These are phyloP conservation scores for Aspergillus carbonarius DNA, from an alignment of 2,329 filamentous ascomycete species.

Conservation along the genomic window DNA sequence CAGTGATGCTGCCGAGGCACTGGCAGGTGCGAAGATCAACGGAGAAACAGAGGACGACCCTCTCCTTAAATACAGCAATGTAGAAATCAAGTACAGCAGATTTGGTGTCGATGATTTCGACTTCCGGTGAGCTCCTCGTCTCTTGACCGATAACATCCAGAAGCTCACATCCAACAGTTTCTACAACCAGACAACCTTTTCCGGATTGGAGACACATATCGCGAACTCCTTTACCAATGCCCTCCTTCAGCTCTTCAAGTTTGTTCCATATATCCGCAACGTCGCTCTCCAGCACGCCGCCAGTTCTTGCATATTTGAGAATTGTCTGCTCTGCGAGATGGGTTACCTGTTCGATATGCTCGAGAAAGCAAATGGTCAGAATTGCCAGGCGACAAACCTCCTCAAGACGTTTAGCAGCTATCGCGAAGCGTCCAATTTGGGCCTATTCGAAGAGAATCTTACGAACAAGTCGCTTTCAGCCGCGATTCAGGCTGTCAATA, in stretches of 20 bases:
- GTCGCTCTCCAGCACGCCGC: conserved; percentile 85
- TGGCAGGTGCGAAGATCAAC: conserved; percentile 69
- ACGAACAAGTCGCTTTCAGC: conserved; percentile 70
- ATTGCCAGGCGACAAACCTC: conserved; percentile 94
- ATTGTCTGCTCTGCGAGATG: conserved; percentile 87
- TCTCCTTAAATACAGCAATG: conserved; percentile 83
- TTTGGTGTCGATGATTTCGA: conserved; percentile 99
- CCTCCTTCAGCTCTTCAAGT: conserved; percentile 85
- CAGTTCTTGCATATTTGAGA: conserved; percentile 75
- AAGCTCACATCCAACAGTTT: conserved; percentile 57
- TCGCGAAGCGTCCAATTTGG: conserved; percentile 72
- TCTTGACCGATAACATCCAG: neutral
- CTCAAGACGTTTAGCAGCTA: conserved; percentile 84
- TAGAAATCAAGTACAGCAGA: conserved; percentile 98
- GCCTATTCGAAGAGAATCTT: conserved; percentile 80
- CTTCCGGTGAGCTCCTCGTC: conserved; percentile 74
- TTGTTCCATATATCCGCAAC: conserved; percentile 85
- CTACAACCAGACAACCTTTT: conserved; percentile 91
- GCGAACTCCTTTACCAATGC: conserved; percentile 95
- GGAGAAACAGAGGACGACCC: conserved; percentile 75
- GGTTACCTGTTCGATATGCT: conserved; percentile 98
- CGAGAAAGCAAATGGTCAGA: conserved; percentile 88
- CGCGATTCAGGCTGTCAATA: conserved; percentile 82
- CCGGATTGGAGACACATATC: conserved; percentile 93
- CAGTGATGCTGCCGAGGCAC: conserved; percentile 61